Base-by-base conservation (phyloP, 345 rosid genomes). In the Streptanthus diversifolius region DNA sequence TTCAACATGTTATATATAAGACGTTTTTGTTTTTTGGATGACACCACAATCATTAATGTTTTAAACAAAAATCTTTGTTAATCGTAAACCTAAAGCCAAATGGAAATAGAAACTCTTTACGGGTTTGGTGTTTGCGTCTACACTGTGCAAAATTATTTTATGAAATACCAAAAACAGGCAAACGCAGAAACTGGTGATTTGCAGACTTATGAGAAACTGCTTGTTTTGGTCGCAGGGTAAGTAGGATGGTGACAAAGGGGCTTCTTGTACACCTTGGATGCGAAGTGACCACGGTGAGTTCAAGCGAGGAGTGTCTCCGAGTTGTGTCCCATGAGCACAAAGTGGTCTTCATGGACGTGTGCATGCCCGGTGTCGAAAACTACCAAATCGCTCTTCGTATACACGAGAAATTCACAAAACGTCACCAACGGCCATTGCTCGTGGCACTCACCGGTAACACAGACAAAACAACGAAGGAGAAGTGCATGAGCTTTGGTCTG, bases 251-350 rank as follows among this genome's bases (percentile, higher is more conserved):
- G 66, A 92, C 92, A 1, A 84, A 79, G 71, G 96, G 88, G 58
- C 97, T 95, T 64, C 90, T 95, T 40, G 66, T 82, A 72, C 98
- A 90, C 79, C 83, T 90, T 56, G 98, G 99, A 41, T 95, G 98
- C 71, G 95, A 95, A 24, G 97, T 92, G 68, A 84, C 78, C 10
- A 84, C 85, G 3, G 97, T 82, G 17, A 71, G 91, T 75, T 90
- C 99, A 3, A 68, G 75, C 1, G 91, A 89, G 0, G 99, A 92
- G 66, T 95, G 93, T 70, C 80, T 92, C 58, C 86, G 59, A 22
- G 76, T 76, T 14, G 82, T 88, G 48, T 81, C 93, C 25, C 83
- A 75, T 18, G 95, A 90, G n/a, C 87, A 92, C 88, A 85, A 83
- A 85, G 89, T 95, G 61, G 85, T 90, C 8, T 85, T 92, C 67